Conservation (phyloP, 2,329 filamentous ascomycete species). For the Geosmithia putterillii region DNA sequence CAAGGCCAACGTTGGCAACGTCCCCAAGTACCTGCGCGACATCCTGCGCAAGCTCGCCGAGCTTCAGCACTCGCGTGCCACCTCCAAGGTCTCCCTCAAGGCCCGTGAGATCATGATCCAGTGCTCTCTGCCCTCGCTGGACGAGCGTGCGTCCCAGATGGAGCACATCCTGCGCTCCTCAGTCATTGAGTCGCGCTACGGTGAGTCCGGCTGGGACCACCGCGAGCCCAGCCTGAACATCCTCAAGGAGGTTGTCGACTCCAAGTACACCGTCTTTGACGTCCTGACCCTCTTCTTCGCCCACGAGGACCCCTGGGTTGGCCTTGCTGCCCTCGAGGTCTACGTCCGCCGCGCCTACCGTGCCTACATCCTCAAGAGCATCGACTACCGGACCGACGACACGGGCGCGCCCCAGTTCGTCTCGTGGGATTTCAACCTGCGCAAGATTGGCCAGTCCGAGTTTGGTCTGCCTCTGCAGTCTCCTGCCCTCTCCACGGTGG, state of each 20-base stretch:
- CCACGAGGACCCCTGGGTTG: constrained; percentile 89
- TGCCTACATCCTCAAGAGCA: constrained; percentile 81
- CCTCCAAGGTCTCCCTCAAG: constrained; percentile 94
- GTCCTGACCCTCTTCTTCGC: constrained; percentile 92
- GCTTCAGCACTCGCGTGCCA: constrained; percentile 56
- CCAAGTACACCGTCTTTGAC: constrained; percentile 96
- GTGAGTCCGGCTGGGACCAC: constrained; percentile 94
- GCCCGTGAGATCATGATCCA: constrained; percentile 96
- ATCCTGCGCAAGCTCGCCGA: constrained; percentile 80
- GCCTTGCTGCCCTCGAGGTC: constrained; percentile 84
- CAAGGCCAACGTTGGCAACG: constrained; percentile 77
- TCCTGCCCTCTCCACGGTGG: constrained; percentile 73
- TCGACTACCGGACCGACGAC: constrained; percentile 82
- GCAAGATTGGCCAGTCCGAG: constrained; percentile 86
- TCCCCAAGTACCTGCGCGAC: constrained; percentile 76
- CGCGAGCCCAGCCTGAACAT: constrained; percentile 80
- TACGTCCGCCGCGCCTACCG: constrained; percentile 95
- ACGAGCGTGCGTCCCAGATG: constrained; percentile 93
- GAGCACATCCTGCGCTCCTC: constrained; percentile 95
- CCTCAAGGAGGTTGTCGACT: constrained; percentile 96
- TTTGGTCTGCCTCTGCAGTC: constrained; percentile 73
- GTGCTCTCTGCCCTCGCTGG: constrained; percentile 87
- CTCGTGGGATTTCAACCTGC: constrained; percentile 91
- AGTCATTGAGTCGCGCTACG: constrained; percentile 92
- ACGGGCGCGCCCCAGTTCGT: constrained; percentile 57